Evolutionary conservation across 2,329 filamentous ascomycete genomes (phyloP), one percentile per base, ranked within the genome.

Genomic region (Pseudocercospora fuligena): DNA sequence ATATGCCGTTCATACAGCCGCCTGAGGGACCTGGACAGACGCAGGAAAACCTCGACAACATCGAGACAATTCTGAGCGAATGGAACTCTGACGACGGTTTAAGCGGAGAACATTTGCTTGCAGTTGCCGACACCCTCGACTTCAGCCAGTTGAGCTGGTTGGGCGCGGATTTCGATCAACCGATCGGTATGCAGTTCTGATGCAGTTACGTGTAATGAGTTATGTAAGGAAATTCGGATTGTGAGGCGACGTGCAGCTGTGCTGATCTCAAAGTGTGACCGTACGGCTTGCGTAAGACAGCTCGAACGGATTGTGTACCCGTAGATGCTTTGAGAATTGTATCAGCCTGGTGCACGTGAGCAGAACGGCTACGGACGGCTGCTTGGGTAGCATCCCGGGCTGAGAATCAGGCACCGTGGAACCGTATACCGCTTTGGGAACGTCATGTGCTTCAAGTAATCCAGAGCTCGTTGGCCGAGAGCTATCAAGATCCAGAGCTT

Each of bases 71-170:
- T 19, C 33, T 64, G 27, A 63, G 58, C 40, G 65, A 64, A 36
- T 72, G 70, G 66, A 69, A 69, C 54, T 69, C 64, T n/a, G 68
- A 72, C 31, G 68, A 70, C 29, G 66, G 65, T 3, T 47, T 72
- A 2, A 70, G 65, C 51, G 68, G 70, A 43, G 68, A 72, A 43
- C 68, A 72, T 53, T 54, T 69, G 8, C 62, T 70, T 14, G 68
- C 68, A 23, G 59, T 72, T 4, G 68, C 66, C 12, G 66, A 72
- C 21, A 70, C 70, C 40, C 53, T 72, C 25, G 65, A 70, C 51
- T 71, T 70, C 60, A 65, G 61, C 11, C 66, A 69, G 43, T 31
- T 71, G 21, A 62, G 69, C 53, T 68, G 54, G 62, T 43, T 64
- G 51, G 58, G 57, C 12, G 14, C 21, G 5, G 61, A 67, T n/a